Base-by-base conservation (phyloP, 768 basidiomycete species). In the Plicaturopsis crispa region DNA sequence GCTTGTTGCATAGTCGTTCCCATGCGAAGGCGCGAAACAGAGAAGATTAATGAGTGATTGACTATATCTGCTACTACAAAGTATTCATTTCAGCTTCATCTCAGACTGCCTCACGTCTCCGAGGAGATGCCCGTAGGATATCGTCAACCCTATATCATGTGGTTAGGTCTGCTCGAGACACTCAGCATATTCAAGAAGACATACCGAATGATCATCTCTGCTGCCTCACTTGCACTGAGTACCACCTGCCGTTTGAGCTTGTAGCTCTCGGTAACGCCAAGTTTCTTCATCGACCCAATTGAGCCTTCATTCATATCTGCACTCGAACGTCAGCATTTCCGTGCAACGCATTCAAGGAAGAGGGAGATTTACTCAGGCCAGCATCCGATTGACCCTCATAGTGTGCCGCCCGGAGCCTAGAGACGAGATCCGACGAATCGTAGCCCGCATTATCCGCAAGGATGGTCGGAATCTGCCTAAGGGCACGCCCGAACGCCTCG, bases 371-470 rank as follows among this genome's bases (percentile, higher is more conserved):
- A 92, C 92, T 84, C 5, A 97, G 72, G 11, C 96, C 96, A 33
- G 91, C 80, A 51, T 97, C 91, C 3, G 62, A 46, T 46, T 80
- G 71, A 3, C 93, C 92, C 48, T 91, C 91, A 57, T 86, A 94
- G 60, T 99, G 96, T 7, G 92, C 91, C 1, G 93, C 93, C 39
- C 96, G 69, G 24, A 99, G 69, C 51, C 74, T 79, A 22, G 91
- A 69, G 11, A 98, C 94, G 16, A 99, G 72, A 52, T 99, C 96
- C 8, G 86, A 84, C n/a, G 91, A 94, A 57, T 99, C 96, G 59
- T 85, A 93, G 0, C 96, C 96, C 5, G 93, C 96, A 52, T 99
- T 99, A 56, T 98, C 96, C 7, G 94, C 91, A 20, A 99, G 71
- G 51, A 97, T 96, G 0, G 82, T 96, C 1, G 96, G 96, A 51